A percentile compares a stretch with the other conserved stretches of the same genome.
Evolutionary conservation across 2,329 filamentous ascomycete species (phyloP).

Genomic region (Penicillium brasilianum): DNA sequence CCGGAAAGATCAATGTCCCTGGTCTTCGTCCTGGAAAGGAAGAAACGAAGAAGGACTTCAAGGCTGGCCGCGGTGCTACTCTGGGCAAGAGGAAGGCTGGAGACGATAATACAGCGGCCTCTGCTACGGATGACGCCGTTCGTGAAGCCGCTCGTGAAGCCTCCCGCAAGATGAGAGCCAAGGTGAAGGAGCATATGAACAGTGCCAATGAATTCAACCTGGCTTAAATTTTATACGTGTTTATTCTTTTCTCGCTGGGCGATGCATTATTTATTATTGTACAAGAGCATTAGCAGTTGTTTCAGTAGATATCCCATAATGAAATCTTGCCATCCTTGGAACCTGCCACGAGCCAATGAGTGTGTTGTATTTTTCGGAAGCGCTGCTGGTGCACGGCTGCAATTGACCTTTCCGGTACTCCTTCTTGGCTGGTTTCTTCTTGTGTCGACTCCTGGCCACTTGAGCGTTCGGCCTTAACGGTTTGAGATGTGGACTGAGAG

Average conservation of each 20-base stretch:
- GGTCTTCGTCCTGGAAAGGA: constrained; percentile 55
- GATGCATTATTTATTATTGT: constrained; percentile 37
- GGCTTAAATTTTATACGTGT: constrained; percentile 44
- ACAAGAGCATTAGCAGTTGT: constrained; percentile 34
- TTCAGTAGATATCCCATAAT: constrained; percentile 89
- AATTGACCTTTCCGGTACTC: constrained; percentile 28
- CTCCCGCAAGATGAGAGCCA: constrained; percentile 58
- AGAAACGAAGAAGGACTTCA: constrained; percentile 54
- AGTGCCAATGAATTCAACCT: constrained; percentile 65
- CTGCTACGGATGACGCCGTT: constrained; percentile 53
- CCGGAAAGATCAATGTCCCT: constrained; percentile 72
- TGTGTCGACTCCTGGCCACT: not conserved
- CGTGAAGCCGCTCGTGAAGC: constrained; percentile 57
- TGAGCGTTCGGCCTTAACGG: not conserved
- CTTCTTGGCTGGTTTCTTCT: too few species aligned
- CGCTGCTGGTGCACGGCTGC: constrained; percentile 67
- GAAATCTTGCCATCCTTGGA: constrained; percentile 95
- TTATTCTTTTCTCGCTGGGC: constrained; percentile 6
- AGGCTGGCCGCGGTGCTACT: constrained; percentile 46
- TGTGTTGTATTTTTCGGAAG: constrained; percentile 66
- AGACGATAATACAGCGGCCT: constrained; percentile 33
- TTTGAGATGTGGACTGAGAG: not conserved
- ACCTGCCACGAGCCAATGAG: constrained; percentile 88
- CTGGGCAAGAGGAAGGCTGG: constrained; percentile 45
- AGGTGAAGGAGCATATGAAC: constrained; percentile 57